Evolutionary conservation across 305 asterid genomes (phyloP), one percentile per base, ranked within the genome.

Genomic region (Plantago lanceolata): DNA sequence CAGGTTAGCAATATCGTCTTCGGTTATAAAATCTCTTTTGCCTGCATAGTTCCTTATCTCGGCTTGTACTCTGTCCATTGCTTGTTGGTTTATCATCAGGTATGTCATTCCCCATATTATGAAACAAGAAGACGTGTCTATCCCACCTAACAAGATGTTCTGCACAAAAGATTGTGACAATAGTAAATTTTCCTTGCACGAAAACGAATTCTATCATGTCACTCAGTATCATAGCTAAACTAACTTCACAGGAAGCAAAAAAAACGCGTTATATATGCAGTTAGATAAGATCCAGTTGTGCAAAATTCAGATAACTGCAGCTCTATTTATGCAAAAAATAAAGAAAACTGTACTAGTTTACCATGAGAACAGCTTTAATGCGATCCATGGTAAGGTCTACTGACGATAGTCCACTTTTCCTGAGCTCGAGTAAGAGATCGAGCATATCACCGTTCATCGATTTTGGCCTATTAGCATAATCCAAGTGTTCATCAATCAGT

Each of bases 351-450:
- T 14, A 55, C 2, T 14, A 3, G 21, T 24, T 19, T 68, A 73
- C 77, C 78, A 73, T 37, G 26, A 73, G 54, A 18, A 73, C 12
- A 1, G 70, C 78, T 54, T 73, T 73, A 31, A 73, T 59, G 33
- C 55, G 57, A 19, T 73, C 71, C 59, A 18, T 13, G 17, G 35
- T 59, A 19, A 68, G 18, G 9, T 44, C 60, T 40, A 51, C 54
- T 4, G 68, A 28, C 12, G 37, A 8, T 7, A 35, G n/a, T 19
- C 52, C 28, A 0, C 51, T 40, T 51, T 59, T 35, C 28, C 51
- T 43, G 9, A 68, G 40, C 45, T 59, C 59, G 18, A 73, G 65
- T 19, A 73, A 35, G 3, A 73, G 37, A 58, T 68, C 70, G 24
- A 68, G 20, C 45, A 73, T 44, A 54, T 73, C 73, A 4, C 28